A percentile compares a stretch with the other conserved stretches of the same genome.
Evolutionary conservation across 768 basidiomycete genomes (phyloP).

Genomic region (Auricularia sp.): DNA sequence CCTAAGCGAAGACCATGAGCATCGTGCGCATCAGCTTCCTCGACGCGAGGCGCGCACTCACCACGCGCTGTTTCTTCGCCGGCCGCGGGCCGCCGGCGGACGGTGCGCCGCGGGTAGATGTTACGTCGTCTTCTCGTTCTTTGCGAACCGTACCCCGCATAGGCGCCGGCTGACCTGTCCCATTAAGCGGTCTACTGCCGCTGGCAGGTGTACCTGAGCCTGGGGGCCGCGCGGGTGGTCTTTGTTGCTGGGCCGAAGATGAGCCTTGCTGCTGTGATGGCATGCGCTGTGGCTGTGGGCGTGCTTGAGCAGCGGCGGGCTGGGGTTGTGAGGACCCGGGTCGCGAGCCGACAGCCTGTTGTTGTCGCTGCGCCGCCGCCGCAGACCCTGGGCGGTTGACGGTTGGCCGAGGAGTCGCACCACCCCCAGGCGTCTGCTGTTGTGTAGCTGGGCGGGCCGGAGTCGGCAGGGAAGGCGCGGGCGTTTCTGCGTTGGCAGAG

Average conservation of each 20-base stretch:
- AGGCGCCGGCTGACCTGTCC: slow-evolving; percentile 17
- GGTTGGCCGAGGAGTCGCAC: slow-evolving; percentile 2
- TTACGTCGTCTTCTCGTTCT: slow-evolving; percentile 21
- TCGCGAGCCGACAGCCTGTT: not conserved
- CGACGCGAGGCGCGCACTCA: slow-evolving; percentile 25
- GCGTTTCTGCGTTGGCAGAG: slow-evolving; percentile 38
- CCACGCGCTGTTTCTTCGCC: slow-evolving; percentile 68
- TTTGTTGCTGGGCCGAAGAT: not conserved
- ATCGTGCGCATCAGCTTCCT: no score
- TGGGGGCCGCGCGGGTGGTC: not conserved
- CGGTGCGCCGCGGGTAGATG: slow-evolving; percentile 12
- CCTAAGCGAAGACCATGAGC: not conserved
- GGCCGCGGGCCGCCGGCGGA: slow-evolving; percentile 60
- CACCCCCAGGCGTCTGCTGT: slow-evolving; percentile 5
- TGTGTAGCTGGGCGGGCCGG: slow-evolving; percentile 10
- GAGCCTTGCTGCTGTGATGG: not conserved
- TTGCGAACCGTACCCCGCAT: slow-evolving; percentile 6
- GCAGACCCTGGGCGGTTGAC: slow-evolving; percentile 5
- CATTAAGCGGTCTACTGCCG: slow-evolving; percentile 8
- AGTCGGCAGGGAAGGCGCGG: slow-evolving; percentile 13
- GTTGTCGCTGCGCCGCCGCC: slow-evolving; percentile 1
- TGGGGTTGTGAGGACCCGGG: not conserved
- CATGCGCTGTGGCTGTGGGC: not conserved
- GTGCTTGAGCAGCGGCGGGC: not conserved
- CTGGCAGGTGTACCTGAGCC: not conserved